Percentiles rank a stretch among this genome's conserved stretches.
phyloP scores from a whole-genome alignment of 257 asterid species.

The Pogostemon cablin region DNA sequence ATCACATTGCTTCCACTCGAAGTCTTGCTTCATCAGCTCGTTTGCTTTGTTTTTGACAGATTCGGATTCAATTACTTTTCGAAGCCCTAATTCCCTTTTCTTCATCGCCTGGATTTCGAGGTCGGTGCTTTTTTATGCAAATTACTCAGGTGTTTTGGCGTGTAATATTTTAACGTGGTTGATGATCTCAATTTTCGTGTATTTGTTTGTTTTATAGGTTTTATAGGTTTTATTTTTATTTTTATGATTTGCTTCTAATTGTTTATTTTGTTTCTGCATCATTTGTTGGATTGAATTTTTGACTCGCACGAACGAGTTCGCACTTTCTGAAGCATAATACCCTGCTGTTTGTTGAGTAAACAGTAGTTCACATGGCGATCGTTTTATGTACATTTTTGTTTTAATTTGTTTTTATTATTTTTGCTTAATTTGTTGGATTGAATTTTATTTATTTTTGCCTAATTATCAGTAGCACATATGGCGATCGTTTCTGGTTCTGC shows the following conservation, averaged over 20 bases:
- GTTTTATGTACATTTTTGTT: too few species aligned
- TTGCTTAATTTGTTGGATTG: too few species aligned
- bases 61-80: too few species aligned
- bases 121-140: neutral
- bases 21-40: neutral
- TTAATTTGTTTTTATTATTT: too few species aligned
- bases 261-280: neutral
- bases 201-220: neutral
- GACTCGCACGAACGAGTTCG: neutral
- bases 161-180: neutral
- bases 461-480: slow-evolving; percentile 24
- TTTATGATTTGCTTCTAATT: neutral
- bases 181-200: slow-evolving; percentile 21
- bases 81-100: neutral
- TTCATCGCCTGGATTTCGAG: neutral
- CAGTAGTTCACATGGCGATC: too few species aligned
- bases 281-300: neutral
- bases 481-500: slow-evolving; percentile 10
- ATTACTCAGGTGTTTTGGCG: neutral
- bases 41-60: neutral
- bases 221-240: too few species aligned
- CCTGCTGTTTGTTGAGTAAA: too few species aligned
- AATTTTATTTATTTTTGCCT: neutral
- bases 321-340: slow-evolving; percentile 7
- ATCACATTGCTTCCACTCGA: neutral